A percentile compares a stretch with the other conserved stretches of the same genome.
Evolutionary conservation across 495 filamentous ascomycete genomes (phyloP).

Genomic region (Aspergillus haitiensis): DNA sequence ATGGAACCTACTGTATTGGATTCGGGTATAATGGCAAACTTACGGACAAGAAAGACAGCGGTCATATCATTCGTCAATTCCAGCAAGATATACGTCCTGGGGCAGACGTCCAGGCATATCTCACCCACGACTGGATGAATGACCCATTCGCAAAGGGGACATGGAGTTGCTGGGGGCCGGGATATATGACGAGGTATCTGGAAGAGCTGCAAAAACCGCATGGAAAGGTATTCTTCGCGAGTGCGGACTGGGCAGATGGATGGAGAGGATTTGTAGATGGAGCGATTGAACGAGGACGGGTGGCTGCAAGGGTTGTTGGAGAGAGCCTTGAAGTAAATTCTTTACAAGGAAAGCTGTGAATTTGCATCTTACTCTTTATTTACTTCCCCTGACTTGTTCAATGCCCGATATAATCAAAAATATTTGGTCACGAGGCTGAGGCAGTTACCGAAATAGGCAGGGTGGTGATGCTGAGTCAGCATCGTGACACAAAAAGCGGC

Average conservation of each 20-base stretch:
- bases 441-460: neutral
- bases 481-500: conserved; percentile 25
- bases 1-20: conserved; percentile 26
- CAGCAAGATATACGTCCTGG: conserved; percentile 15
- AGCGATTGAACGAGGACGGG: conserved; percentile 32
- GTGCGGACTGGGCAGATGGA: conserved; percentile 35
- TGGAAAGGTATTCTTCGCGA: conserved; percentile 31
- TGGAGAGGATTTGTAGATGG: conserved; percentile 37
- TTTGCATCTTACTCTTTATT: no score
- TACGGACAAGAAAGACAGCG: conserved; percentile 19
- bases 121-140: conserved; percentile 35
- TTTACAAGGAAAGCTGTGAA: no score
- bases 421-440: no score
- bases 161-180: conserved; percentile 28
- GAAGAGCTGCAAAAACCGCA: conserved; percentile 25
- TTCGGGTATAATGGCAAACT: conserved; percentile 26
- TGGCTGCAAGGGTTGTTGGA: no score
- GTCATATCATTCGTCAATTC: conserved; percentile 11
- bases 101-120: conserved; percentile 21
- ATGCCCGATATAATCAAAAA: neutral
- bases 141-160: conserved; percentile 31
- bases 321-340: no score
- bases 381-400: no score
- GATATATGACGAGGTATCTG: neutral
- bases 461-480: conserved; percentile 31